Base-by-base conservation (phyloP, 2,329 filamentous ascomycete genomes). In the Aquanectria penicillioides region DNA sequence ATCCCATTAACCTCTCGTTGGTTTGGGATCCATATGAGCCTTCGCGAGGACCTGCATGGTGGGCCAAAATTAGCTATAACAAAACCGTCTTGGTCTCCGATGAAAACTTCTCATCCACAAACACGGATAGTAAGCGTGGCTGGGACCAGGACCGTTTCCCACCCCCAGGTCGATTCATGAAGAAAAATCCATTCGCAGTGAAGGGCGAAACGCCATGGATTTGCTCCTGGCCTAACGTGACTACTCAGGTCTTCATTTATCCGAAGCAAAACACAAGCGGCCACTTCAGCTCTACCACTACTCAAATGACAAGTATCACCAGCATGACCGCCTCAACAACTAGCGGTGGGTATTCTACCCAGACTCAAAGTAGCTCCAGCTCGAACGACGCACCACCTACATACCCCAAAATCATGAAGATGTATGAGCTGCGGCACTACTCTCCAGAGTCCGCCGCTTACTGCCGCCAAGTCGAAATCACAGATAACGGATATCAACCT, bases 241-340 rank as follows among this genome's bases (percentile, higher is more conserved):
- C 79, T 3, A 74, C 87, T 5, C 84, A 87, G 48, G 71, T 86
- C 4, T 86, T 86, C 63, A 83, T 88, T 34, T 88, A 86, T 61
- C 78, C 83, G 1, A 73, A 75, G 20, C 82, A 86, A 63, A 85
- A 83, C 64, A 78, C 76, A 50, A 83, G 29, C 34, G 7, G 15
- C 44, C 6, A 26, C 57, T 7, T 43, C 63, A 22, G 34, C 62
- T 6, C n/a, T n/a, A n/a, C n/a, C n/a, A n/a, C n/a, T n/a, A n/a
- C n/a, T n/a, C n/a, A n/a, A n/a, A n/a, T n/a, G n/a, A n/a, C n/a
- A n/a, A n/a, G n/a, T n/a, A n/a, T n/a, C n/a, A n/a, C n/a, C n/a
- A n/a, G n/a, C n/a, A n/a, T n/a, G n/a, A n/a, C n/a, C n/a, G n/a
- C n/a, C n/a, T 61, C 68, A 13, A 38, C 65, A 6, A 55, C 54